Evolutionary conservation across 306 rosid species (phyloP), one percentile per base, ranked within the genome.

Genomic region (Fagus crenata): DNA sequence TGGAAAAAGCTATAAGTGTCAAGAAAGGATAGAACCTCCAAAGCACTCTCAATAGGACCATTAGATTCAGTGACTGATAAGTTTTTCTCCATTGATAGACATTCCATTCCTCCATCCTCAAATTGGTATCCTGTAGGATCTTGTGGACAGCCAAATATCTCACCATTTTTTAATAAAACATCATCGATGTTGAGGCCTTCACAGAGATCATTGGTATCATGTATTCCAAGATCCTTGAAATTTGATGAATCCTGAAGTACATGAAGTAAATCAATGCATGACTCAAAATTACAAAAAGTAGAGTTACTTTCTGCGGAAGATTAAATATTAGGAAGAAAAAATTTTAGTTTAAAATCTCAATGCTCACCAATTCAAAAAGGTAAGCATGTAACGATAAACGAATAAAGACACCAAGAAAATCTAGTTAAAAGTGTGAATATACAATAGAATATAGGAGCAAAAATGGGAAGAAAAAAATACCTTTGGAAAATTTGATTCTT

Each of bases 21-120:
- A 78, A 76, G 69, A 68, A n/a, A n/a, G n/a, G n/a, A 40, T 58
- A 81, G 40, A 79, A 92, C 96, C 98, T 94, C 96, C 32, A 86
- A 49, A 67, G 88, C 73, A 82, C 78, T 83, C 49, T 89, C 96
- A 69, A 73, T 63, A 73, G 82, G 90, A 72, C 80, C 86, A 72
- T 73, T 84, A 28, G 96, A 85, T 71, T 83, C 96, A 9, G 92
- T 81, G 15, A 85, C 89, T n/a, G 89, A 74, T 42, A 77, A 39
- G 83, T 82, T 89, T 60, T 82, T 90, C 43, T 84, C 95, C 90
- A 86, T 82, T 69, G 90, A 78, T 13, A 88, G 79, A 78, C 86
- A 86, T 31, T 89, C 87, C 64, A 88, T 54, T 80, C 83, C 89
- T 72, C 91, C 91, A 73, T 84, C 89, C 73, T 87, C 88, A 72